A percentile compares a stretch with the other conserved stretches of the same genome.
Evolutionary conservation across 495 filamentous ascomycete genomes (phyloP).

Genomic region (Clavariopsis aquatica): DNA sequence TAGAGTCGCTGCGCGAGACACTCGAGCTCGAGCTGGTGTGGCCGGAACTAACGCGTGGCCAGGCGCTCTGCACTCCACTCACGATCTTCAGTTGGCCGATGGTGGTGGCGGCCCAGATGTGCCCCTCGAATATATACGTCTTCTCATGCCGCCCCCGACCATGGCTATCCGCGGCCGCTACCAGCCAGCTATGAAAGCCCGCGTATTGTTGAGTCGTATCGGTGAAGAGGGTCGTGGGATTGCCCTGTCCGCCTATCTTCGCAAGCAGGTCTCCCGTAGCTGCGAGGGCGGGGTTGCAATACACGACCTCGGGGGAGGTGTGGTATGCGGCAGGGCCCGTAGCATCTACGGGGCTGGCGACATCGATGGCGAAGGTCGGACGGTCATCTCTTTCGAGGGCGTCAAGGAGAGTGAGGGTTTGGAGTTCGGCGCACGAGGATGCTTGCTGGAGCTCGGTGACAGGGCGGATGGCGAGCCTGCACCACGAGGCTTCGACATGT

Average conservation of each 20-base stretch:
- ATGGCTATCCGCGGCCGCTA: not conserved
- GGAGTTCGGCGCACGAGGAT: slow-evolving; percentile 6
- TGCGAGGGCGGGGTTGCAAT: slow-evolving; percentile 11
- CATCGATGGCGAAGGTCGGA: slow-evolving; percentile 12
- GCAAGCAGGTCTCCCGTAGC: not conserved
- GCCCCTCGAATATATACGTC: slow-evolving; percentile 4
- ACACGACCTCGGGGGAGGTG: not conserved
- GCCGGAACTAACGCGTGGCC: not conserved
- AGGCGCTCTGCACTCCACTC: not conserved
- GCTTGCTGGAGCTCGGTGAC: slow-evolving; percentile 3
- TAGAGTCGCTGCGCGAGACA: not conserved
- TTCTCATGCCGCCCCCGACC: not conserved
- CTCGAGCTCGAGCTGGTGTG: not conserved
- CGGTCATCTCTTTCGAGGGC: slow-evolving; percentile 7
- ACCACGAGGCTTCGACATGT: not conserved
- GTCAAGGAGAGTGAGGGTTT: slow-evolving; percentile 11
- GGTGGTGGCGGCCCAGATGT: slow-evolving; percentile 3
- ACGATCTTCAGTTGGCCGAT: slow-evolving; percentile 4
- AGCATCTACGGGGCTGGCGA: not conserved
- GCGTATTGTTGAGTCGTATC: not conserved
- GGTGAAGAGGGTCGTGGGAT: not conserved
- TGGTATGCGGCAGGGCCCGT: not conserved
- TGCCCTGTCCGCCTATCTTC: not conserved
- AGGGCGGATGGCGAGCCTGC: not conserved
- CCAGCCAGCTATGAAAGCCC: slow-evolving; percentile 14